phyloP scores from a whole-genome alignment of 768 basidiomycete species.

The Tulasnella sp. region DNA sequence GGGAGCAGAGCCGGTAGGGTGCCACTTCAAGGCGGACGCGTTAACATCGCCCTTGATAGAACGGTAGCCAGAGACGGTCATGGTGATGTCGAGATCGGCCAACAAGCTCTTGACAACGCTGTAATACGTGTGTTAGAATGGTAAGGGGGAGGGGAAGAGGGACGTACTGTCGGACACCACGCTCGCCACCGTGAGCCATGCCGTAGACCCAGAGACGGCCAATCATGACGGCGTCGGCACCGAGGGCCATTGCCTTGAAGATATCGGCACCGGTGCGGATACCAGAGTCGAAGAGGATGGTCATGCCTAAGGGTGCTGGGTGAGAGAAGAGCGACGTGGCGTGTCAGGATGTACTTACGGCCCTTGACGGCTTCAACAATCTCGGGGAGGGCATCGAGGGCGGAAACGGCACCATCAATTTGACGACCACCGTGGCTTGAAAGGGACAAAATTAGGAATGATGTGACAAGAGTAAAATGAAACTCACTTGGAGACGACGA shows the following conservation, averaged over 20 bases:
- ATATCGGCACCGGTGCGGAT: slow-evolving; percentile 76
- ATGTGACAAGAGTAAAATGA: slow-evolving; percentile 16
- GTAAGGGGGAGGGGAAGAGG: slow-evolving; percentile 40
- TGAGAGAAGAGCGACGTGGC: background rate
- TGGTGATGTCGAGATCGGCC: slow-evolving; percentile 52
- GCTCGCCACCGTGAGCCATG: slow-evolving; percentile 6
- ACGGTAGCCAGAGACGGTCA: slow-evolving; percentile 44
- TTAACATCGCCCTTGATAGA: slow-evolving; percentile 6
- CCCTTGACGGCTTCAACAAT: slow-evolving; percentile 54
- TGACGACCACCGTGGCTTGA: slow-evolving; percentile 40
- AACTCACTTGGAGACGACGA: slow-evolving; percentile 76
- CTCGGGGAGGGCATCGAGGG: slow-evolving; percentile 55
- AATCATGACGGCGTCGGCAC: slow-evolving; percentile 63
- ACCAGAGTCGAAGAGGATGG: slow-evolving; percentile 56
- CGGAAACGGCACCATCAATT: slow-evolving; percentile 60
- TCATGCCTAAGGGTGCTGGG: slow-evolving; percentile 38
- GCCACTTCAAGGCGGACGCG: background rate
- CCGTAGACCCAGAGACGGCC: slow-evolving; percentile 17
- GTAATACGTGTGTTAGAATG: slow-evolving; percentile 61
- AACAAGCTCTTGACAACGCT: slow-evolving; percentile 56
- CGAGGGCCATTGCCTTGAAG: slow-evolving; percentile 61
- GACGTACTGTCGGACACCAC: slow-evolving; percentile 2
- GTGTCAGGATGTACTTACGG: slow-evolving; percentile 31
- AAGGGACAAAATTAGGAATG: background rate
- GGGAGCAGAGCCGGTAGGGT: slow-evolving; percentile 1